A percentile compares a stretch with the other conserved stretches of the same genome.
Conservation (phyloP, 2,329 filamentous ascomycete genomes). For the Dothistroma septosporum region DNA sequence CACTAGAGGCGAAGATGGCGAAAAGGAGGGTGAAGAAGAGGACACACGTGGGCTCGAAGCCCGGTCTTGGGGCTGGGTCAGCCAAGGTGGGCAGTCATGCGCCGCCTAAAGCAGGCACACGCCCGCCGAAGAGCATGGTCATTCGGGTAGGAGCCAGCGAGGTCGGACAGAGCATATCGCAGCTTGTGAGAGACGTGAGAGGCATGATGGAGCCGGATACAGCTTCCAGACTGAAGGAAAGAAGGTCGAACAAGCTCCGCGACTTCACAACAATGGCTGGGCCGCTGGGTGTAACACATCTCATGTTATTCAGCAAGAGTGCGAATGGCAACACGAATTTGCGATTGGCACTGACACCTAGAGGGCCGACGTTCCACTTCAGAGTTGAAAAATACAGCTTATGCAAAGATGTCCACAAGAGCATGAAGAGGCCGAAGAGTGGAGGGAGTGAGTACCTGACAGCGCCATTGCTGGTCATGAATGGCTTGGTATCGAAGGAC, state of each 20-base stretch:
- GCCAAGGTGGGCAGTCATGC: conserved; percentile 52
- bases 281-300: conserved; percentile 84
- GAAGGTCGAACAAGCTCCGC: conserved; percentile 78
- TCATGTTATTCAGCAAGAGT: conserved; percentile 89
- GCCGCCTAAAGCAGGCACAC: conserved; percentile 54
- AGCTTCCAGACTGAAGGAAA: conserved; percentile 81
- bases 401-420: conserved; percentile 80
- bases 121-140: conserved; percentile 92
- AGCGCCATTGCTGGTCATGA: conserved; percentile 94
- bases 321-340: conserved; percentile 88
- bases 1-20: conserved; percentile 57
- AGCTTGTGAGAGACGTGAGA: conserved; percentile 86
- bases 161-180: conserved; percentile 84
- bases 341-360: conserved; percentile 78
- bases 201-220: conserved; percentile 95
- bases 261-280: conserved; percentile 97
- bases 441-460: conserved; percentile 77
- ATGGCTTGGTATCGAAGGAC: conserved; percentile 72
- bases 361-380: conserved; percentile 91
- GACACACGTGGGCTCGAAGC: conserved; percentile 65
- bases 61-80: conserved; percentile 9
- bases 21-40: conserved; percentile 80
- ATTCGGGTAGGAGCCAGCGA: conserved; percentile 94
- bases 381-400: conserved; percentile 91
- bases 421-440: conserved; percentile 76